phyloP scores from a whole-genome alignment of 192 early-diverging fungal species.

The Coemansia sp. region DNA sequence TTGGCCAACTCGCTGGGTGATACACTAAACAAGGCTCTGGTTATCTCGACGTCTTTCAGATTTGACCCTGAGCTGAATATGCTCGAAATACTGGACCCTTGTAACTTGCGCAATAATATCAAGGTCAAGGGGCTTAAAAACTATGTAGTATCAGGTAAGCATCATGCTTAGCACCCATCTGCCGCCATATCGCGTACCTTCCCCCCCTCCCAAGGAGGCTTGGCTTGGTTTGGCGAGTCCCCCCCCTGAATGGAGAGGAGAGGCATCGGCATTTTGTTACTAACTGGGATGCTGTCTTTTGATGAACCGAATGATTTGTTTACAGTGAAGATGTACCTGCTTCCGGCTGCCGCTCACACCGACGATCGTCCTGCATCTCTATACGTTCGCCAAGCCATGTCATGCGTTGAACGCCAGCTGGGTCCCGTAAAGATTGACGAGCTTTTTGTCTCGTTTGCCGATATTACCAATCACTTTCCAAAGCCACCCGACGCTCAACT shows the following conservation, averaged over 20 bases:
- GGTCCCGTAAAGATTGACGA: constrained; percentile 46
- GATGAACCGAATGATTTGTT: not conserved
- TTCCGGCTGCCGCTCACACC: constrained; percentile 31
- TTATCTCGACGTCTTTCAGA: constrained; percentile 46
- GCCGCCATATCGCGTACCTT: not conserved
- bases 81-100: constrained; percentile 52
- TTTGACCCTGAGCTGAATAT: constrained; percentile 53
- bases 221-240: too few species aligned
- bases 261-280: not conserved
- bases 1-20: constrained; percentile 34
- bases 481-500: not conserved
- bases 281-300: not conserved
- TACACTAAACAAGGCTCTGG: constrained; percentile 48
- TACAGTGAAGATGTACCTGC: constrained; percentile 45
- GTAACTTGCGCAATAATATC: constrained; percentile 45
- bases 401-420: constrained; percentile 38
- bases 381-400: constrained; percentile 39
- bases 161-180: not conserved
- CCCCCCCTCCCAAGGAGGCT: not conserved
- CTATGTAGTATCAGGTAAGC: constrained; percentile 38
- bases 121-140: constrained; percentile 28
- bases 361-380: constrained; percentile 38
- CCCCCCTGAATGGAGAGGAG: not conserved
- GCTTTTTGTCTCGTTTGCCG: constrained; percentile 42
- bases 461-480: constrained; percentile 17